Evolutionary conservation across 495 filamentous ascomycete genomes (phyloP), one percentile per base, ranked within the genome.

Genomic region (Entonaema liquescens): DNA sequence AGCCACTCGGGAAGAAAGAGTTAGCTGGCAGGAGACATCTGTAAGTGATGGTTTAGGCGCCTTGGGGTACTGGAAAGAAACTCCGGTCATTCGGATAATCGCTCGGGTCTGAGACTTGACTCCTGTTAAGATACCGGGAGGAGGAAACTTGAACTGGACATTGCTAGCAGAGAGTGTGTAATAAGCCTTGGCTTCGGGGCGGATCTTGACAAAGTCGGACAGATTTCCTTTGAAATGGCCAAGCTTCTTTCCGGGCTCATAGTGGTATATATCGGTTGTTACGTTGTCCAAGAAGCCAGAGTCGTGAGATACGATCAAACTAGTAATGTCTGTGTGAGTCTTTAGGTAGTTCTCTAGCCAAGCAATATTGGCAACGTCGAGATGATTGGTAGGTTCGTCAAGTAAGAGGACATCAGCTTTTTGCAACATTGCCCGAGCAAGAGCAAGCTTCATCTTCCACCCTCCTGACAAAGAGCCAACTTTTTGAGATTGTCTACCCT

Each of bases 391-490:
- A 78, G 95, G 95, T 89, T 99, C 95, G 86, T 99, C 95, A 31
- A 99, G 89, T 35, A 99, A 82, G 36, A 99, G 84, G 44, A 99
- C 95, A 80, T 99, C 95, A 36, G 95, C 95, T 77, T 90, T 92
- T 86, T 92, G 91, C 70, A 99, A 86, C 95, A 99, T 98, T 66
- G 95, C 95, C 74, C 95, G 89, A 58, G 96, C 95, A 73, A 99
- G 84, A 62, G 95, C 95, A 61, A 99, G 83, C 89, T 99, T 99
- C 95, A 99, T 99, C 88, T 99, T 98, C 95, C 95, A 99, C 75
- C 95, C 95, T 78, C 95, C 95, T n/a, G 95, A 99, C 19, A 98
- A 84, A 28, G 94, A 97, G 65, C 95, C 95, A 60, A 98, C 96
- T 55, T 87, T 90, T 76, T 96, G 90, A 31, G 88, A 84, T 78